A percentile compares a stretch with the other conserved stretches of the same genome.
These are phyloP conservation scores for Phylloporus sp. DNA, from an alignment of 768 basidiomycete species.

Conservation along the genomic window DNA sequence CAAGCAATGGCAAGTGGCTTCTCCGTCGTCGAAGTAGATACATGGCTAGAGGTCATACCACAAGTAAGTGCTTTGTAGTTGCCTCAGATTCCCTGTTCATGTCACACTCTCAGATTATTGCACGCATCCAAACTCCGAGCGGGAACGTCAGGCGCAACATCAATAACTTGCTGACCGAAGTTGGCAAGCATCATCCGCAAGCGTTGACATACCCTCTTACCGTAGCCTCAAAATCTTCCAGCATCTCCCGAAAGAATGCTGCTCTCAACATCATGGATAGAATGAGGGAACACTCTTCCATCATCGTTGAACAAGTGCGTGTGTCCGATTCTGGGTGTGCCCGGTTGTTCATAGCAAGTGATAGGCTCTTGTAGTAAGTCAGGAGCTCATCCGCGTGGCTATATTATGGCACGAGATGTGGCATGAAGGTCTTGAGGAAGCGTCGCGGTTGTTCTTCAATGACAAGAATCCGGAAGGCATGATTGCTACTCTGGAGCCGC, in stretches of 20 bases:
- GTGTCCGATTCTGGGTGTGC: background rate
- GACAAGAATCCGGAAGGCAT: slow-evolving; percentile 97
- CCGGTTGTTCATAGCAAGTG: slow-evolving; percentile 1
- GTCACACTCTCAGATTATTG: slow-evolving; percentile 71
- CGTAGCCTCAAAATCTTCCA: slow-evolving; percentile 95
- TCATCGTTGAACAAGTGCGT: slow-evolving; percentile 80
- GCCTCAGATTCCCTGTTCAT: background rate
- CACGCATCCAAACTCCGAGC: slow-evolving; percentile 94
- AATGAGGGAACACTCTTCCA: slow-evolving; percentile 88
- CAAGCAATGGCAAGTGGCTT: slow-evolving; percentile 86
- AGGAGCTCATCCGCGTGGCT: slow-evolving; percentile 93
- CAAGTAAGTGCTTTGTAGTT: slow-evolving; percentile 53
- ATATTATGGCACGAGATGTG: slow-evolving; percentile 99
- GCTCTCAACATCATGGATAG: slow-evolving; percentile 85
- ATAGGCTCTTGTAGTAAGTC: slow-evolving; percentile 82
- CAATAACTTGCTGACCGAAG: slow-evolving; percentile 80
- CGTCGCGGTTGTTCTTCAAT: slow-evolving; percentile 92
- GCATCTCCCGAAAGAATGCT: slow-evolving; percentile 71
- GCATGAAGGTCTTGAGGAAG: slow-evolving; percentile 98
- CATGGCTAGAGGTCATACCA: slow-evolving; percentile 98
- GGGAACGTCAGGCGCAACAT: slow-evolving; percentile 84
- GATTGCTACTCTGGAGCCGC: slow-evolving; percentile 88
- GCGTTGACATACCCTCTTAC: slow-evolving; percentile 94
- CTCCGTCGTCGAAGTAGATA: slow-evolving; percentile 88
- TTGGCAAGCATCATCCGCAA: slow-evolving; percentile 96